Evolutionary conservation across 2,329 filamentous ascomycete genomes (phyloP).

Genomic region (Venturia asperata): DNA sequence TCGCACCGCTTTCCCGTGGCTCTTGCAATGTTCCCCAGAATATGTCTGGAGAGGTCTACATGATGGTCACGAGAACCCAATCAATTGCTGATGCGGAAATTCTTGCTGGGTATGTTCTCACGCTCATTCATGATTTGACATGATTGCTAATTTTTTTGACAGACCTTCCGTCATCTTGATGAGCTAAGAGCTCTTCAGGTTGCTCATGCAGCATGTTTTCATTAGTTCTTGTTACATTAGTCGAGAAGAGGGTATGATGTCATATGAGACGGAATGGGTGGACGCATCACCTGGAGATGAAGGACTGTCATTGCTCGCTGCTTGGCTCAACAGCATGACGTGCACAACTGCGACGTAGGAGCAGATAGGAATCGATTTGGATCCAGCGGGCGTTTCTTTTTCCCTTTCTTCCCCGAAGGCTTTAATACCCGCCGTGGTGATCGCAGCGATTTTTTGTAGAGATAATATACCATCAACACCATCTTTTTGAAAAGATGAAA

Average conservation of each 20-base stretch:
- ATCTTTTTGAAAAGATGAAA: not conserved
- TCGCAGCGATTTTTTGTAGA: constrained; percentile 2
- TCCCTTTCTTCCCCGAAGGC: not conserved
- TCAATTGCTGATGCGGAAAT: constrained; percentile 54
- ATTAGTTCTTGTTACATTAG: not conserved
- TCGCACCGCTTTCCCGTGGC: constrained; percentile 49
- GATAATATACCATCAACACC: not conserved
- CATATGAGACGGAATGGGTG: not conserved
- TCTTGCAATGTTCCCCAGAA: constrained; percentile 56
- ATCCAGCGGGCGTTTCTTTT: constrained; percentile 6
- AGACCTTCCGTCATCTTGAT: constrained; percentile 21
- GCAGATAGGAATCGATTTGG: not conserved
- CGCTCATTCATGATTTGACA: not conserved
- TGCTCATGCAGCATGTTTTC: not conserved
- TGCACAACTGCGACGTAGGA: not conserved
- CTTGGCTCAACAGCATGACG: constrained; percentile 1
- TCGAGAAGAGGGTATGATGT: not conserved
- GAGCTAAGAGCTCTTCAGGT: not conserved
- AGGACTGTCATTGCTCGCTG: not conserved
- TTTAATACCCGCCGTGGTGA: constrained; percentile 1
- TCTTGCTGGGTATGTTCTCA: constrained; percentile 47
- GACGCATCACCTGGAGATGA: not conserved
- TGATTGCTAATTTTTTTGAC: constrained; percentile 5
- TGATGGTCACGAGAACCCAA: constrained; percentile 54
- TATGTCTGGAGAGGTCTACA: constrained; percentile 58